Base-by-base conservation (phyloP, 2,329 filamentous ascomycete species). In the Colletotrichum filicis region DNA sequence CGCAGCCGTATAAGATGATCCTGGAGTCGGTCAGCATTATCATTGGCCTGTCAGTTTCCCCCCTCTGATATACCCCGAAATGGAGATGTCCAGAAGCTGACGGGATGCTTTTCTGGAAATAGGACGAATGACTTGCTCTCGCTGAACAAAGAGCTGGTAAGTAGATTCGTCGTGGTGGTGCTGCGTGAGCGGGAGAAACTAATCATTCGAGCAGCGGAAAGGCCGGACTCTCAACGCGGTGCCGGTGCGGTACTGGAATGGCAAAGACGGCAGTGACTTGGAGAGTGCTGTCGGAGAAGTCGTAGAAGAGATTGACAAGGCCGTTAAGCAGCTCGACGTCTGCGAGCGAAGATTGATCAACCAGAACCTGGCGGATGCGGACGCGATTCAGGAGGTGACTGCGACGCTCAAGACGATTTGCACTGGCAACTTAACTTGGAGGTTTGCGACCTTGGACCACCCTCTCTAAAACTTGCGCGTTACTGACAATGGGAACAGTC, bases 41-140 rank as follows among this genome's bases (percentile, higher is more conserved):
- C 3, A 49, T 74, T 19, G 73, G 70, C 24, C 22, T 71, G 73
- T 74, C 30, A 42, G 73, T 66, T 22, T 7, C 8, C 5, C 14
- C n/a, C 5, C 1, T 19, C 4, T n/a, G 1, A 9, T n/a, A n/a
- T 6, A 22, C 7, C 19, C 22, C 42, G 4, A 3, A 16, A 9
- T n/a, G 46, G 32, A 14, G 16, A 4, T 8, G 19, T 7, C 24
- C 11, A 53, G 32, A 26, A 35, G 30, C 58, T 72, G 59, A 73
- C 56, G 22, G 12, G 5, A 2, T 42, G 6, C 14, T 26, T 6
- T 26, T 32, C 32, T 19, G 42, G 2, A 7, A 28, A n/a, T 14
- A 74, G 73, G 30, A 74, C 73, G 14, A 74, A 74, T 19, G 73
- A 74, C 35, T 42, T 74, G 49, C 55, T 74, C 9, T 74, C 73